phyloP scores from a whole-genome alignment of 2,329 filamentous ascomycete species.

The Colletotrichum liaoningense region DNA sequence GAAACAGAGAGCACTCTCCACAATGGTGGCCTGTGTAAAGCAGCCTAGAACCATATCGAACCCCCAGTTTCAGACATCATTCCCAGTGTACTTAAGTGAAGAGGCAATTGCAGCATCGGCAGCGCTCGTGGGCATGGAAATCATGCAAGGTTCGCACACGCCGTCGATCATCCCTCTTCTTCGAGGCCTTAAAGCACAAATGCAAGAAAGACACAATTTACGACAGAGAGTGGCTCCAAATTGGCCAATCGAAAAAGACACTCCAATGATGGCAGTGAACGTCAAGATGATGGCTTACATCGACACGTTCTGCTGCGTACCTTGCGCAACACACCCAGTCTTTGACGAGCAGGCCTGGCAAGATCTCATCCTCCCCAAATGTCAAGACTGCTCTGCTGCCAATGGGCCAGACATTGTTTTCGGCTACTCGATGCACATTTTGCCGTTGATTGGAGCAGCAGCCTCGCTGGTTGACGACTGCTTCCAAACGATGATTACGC shows the following conservation, averaged over 20 bases:
- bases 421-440: constrained; percentile 14
- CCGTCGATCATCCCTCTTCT: constrained; percentile 2
- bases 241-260: background rate
- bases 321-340: constrained; percentile 12
- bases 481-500: background rate
- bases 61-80: background rate
- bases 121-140: constrained; percentile 20
- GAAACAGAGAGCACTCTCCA: constrained; percentile 22
- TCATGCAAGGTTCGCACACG: constrained; percentile 18
- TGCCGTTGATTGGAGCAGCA: constrained; percentile 11
- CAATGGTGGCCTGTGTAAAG: constrained; percentile 15
- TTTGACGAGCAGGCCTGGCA: constrained; percentile 15
- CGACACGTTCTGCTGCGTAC: constrained; percentile 21
- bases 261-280: constrained; percentile 20
- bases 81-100: constrained; percentile 7
- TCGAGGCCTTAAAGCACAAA: constrained; percentile 1
- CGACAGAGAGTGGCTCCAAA: background rate
- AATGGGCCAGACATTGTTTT: constrained; percentile 25
- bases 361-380: background rate
- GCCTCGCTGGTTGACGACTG: constrained; percentile 14
- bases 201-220: background rate
- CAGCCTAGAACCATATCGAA: background rate
- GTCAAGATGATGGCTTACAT: constrained; percentile 31
- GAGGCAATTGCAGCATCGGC: constrained; percentile 25
- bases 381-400: background rate